These are phyloP conservation scores for Sclerotinia subarctica DNA, from an alignment of 2,329 filamentous ascomycete species.

Conservation along the genomic window DNA sequence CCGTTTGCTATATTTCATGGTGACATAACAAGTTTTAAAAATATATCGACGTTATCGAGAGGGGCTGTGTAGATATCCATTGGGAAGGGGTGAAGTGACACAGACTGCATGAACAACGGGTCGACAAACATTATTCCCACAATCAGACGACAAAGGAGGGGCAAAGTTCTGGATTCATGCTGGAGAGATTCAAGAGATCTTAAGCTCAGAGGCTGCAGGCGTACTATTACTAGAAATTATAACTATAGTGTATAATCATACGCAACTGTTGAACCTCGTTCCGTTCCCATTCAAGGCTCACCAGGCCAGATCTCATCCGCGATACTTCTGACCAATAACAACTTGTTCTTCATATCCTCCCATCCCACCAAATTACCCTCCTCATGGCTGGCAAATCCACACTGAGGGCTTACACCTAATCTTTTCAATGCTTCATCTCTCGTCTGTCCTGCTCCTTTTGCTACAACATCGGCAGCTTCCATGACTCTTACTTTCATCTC, in stretches of 20 bases:
- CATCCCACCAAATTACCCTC: constrained; percentile 63
- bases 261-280: not conserved
- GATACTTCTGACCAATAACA: constrained; percentile 66
- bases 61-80: not conserved
- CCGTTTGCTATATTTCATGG: not conserved
- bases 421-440: constrained; percentile 66
- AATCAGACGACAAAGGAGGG: not conserved
- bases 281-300: constrained; percentile 22
- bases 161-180: too few species aligned
- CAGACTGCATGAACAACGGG: not conserved
- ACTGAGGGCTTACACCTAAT: constrained; percentile 67
- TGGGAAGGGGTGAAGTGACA: not conserved
- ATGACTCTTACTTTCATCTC: constrained; percentile 58
- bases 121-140: not conserved
- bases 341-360: constrained; percentile 71
- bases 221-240: not conserved
- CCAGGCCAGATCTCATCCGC: constrained; percentile 67
- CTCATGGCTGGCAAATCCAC: constrained; percentile 51
- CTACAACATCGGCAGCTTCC: constrained; percentile 64
- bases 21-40: rapidly evolving
- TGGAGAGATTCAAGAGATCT: not conserved
- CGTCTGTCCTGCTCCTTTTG: constrained; percentile 62
- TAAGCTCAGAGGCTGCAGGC: not conserved
- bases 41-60: rapidly evolving
- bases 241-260: not conserved